Percentiles rank a stretch among this genome's conserved stretches.
Conservation (phyloP, 805 yeast species). For the Cyberlindnera mrakii region DNA sequence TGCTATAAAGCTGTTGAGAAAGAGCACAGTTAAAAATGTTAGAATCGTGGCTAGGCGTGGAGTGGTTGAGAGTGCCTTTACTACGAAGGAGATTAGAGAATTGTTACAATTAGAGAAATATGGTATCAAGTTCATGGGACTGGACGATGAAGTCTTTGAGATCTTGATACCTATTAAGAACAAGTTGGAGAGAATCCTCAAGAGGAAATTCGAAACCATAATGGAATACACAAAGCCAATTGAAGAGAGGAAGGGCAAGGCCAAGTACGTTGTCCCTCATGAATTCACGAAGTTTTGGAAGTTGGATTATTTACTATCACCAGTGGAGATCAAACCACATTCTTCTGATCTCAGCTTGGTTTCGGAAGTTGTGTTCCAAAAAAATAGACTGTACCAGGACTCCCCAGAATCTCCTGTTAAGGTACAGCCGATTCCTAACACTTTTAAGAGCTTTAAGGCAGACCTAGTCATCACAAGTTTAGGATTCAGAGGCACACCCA, state of each 20-base stretch:
- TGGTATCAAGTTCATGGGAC: constrained; percentile 43
- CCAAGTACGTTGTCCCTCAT: constrained; percentile 16
- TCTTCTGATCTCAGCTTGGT: constrained; percentile 27
- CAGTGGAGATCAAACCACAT: constrained; percentile 41
- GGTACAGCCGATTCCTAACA: constrained; percentile 21
- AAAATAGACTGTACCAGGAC: constrained; percentile 39
- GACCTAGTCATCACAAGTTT: constrained; percentile 75
- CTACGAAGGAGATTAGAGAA: constrained; percentile 89
- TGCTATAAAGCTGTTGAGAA: constrained; percentile 50
- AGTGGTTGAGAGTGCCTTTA: constrained; percentile 76
- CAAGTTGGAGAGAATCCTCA: constrained; percentile 42
- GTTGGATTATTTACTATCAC: constrained; percentile 64
- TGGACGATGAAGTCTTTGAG: constrained; percentile 33
- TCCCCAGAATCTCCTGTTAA: constrained; percentile 20
- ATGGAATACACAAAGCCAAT: constrained; percentile 41
- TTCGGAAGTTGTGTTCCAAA: constrained; percentile 40
- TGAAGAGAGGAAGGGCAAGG: constrained; percentile 17
- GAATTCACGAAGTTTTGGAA: constrained; percentile 41
- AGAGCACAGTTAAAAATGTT: constrained; percentile 55
- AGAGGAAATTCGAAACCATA: constrained; percentile 60
- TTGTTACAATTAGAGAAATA: constrained; percentile 52
- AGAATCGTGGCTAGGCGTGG: constrained; percentile 85
- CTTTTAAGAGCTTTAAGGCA: constrained; percentile 30
- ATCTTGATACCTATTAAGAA: constrained; percentile 52
- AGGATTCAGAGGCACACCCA: constrained; percentile 70